A percentile compares a stretch with the other conserved stretches of the same genome.
These are phyloP conservation scores for Candida sojae DNA, from an alignment of 1,139 yeast genomes.

Conservation along the genomic window DNA sequence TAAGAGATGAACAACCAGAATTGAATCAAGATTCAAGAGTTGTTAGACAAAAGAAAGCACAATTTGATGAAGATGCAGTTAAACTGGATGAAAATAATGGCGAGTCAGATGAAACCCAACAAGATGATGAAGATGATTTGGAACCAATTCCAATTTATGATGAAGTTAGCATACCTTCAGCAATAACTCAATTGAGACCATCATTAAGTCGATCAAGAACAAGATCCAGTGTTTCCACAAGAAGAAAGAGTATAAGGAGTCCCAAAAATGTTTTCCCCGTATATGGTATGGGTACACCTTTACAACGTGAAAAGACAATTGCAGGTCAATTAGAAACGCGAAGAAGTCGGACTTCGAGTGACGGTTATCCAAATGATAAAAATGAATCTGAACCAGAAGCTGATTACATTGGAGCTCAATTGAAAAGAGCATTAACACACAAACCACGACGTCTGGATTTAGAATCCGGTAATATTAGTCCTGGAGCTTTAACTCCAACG, in stretches of 20 bases:
- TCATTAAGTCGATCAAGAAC: conserved; percentile 8
- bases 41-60: conserved; percentile 41
- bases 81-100: conserved; percentile 8
- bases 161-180: conserved; percentile 7
- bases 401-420: conserved; percentile 31
- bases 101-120: conserved; percentile 5
- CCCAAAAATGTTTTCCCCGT: conserved; percentile 82
- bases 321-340: conserved; percentile 34
- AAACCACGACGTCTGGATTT: conserved; percentile 7
- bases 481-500: not conserved
- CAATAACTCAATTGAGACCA: not conserved
- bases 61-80: conserved; percentile 13
- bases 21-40: conserved; percentile 76
- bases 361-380: conserved; percentile 6
- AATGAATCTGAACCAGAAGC: conserved; percentile 18
- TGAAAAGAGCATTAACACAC: conserved; percentile 19
- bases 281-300: conserved; percentile 70
- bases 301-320: conserved; percentile 54
- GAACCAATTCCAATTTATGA: conserved; percentile 11
- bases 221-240: conserved; percentile 4
- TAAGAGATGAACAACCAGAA: conserved; percentile 79
- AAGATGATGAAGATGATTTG: conserved; percentile 4
- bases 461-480: conserved; percentile 5
- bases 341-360: not conserved
- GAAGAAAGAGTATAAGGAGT: conserved; percentile 27